Evolutionary conservation across 768 basidiomycete genomes (phyloP), one percentile per base, ranked within the genome.

Genomic region (Asterophora parasitica): DNA sequence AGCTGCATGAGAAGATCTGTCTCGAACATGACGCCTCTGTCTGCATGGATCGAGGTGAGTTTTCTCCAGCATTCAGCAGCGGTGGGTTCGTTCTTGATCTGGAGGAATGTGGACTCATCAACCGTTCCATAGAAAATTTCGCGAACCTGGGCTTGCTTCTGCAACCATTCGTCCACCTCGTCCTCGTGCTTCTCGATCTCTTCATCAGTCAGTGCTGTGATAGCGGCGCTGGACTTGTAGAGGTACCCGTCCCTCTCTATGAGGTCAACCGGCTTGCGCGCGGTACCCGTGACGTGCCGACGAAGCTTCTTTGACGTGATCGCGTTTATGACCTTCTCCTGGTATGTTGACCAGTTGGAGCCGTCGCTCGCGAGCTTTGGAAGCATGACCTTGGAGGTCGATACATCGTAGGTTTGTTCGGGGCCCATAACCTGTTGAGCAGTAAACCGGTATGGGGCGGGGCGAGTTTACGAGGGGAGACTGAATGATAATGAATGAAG

Each of bases 291-390:
- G n/a, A n/a, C n/a, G n/a, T n/a, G n/a, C n/a, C n/a, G n/a, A n/a
- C n/a, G n/a, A n/a, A n/a, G n/a, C n/a, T n/a, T n/a, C 40, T 20
- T 33, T 19, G 59, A 54, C 7, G 39, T 55, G 36, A 65, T 20
- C 12, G 54, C 41, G 42, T 64, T 64, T 26, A 55, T 17, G 11
- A 57, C 49, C 8, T 49, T 42, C 4, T 60, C 58, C 26, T 60
- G 57, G 58, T 65, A 67, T 12, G 40, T 60, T 0, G 50, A 31
- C 65, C 65, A 69, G 36, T 69, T 69, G 19, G 59, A 57, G 4
- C 61, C 54, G 47, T 66, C 57, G 15, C 62, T 56, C 10, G 50
- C 34, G 15, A 62, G 57, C 49, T 46, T 33, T 15, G 38, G 40
- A 13, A 48, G 17, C 7, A 38, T 41, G 38, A 48, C 28, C 9